A percentile compares a stretch with the other conserved stretches of the same genome.
Evolutionary conservation across 345 rosid species (phyloP).

Genomic region (Euphorbia lathyris): DNA sequence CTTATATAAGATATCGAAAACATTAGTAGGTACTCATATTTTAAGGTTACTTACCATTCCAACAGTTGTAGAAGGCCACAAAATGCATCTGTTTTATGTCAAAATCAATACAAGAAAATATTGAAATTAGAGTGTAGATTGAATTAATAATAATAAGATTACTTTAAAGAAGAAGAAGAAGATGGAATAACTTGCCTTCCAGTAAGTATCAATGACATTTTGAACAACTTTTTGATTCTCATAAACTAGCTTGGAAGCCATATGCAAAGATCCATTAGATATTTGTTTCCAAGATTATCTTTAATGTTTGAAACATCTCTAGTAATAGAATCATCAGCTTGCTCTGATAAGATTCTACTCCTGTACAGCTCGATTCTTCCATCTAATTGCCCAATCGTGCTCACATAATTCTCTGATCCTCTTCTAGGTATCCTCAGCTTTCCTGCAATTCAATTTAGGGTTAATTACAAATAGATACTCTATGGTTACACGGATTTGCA

Average conservation of each 20-base stretch:
- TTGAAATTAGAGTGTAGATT: no score
- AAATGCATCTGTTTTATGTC: conserved; percentile 68
- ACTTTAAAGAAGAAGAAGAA: neutral
- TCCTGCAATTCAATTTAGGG: conserved; percentile 55
- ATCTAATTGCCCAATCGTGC: conserved; percentile 70
- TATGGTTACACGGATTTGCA: no score
- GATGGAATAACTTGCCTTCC: conserved; percentile 54
- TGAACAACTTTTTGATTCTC: conserved; percentile 70
- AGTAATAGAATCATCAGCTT: conserved; percentile 4
- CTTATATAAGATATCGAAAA: no score
- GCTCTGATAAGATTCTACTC: conserved; percentile 16
- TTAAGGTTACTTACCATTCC: conserved; percentile 71
- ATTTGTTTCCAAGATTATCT: conserved; percentile 39
- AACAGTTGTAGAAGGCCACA: conserved; percentile 73
- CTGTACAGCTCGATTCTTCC: conserved; percentile 48
- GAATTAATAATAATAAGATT: no score
- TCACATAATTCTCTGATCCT: conserved; percentile 53
- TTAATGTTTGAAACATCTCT: neutral
- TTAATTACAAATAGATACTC: no score
- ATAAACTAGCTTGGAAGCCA: conserved; percentile 75
- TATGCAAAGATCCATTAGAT: conserved; percentile 70
- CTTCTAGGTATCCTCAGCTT: conserved; percentile 52
- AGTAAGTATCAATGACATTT: conserved; percentile 47
- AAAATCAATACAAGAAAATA: neutral
- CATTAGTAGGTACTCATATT: no score